These are phyloP conservation scores for Inga laurina DNA, from an alignment of 306 rosid species.

Conservation along the genomic window DNA sequence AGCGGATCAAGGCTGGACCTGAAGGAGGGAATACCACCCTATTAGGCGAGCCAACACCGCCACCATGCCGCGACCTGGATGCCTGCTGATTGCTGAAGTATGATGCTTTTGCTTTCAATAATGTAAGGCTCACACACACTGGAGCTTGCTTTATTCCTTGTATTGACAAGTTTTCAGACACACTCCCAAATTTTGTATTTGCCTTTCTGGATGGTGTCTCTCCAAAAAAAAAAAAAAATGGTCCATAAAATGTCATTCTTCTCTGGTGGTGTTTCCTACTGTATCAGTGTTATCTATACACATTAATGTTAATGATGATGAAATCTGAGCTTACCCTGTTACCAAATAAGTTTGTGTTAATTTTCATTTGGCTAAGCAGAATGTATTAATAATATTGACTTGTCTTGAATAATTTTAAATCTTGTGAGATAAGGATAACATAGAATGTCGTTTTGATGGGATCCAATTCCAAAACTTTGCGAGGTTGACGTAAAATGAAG, in stretches of 20 bases:
- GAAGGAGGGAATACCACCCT: slow-evolving; percentile 96
- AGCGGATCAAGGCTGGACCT: slow-evolving; percentile 76
- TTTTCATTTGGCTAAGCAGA: neutral
- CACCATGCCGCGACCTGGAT: slow-evolving; percentile 94
- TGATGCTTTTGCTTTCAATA: slow-evolving; percentile 56
- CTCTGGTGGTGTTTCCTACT: slow-evolving; percentile 33
- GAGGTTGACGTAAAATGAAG: too few species aligned
- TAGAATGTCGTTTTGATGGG: neutral
- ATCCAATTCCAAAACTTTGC: too few species aligned
- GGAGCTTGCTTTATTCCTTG: slow-evolving; percentile 49
- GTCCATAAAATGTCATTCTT: slow-evolving; percentile 21
- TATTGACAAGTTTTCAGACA: slow-evolving; percentile 40
- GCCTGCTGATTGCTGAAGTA: slow-evolving; percentile 81
- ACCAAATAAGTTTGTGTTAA: neutral
- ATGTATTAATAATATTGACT: neutral
- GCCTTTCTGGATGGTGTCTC: slow-evolving; percentile 16
- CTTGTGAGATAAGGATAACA: neutral
- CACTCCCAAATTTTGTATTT: slow-evolving; percentile 45
- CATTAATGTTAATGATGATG: slow-evolving; percentile 28
- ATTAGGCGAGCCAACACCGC: slow-evolving; percentile 75
- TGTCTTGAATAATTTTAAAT: neutral
- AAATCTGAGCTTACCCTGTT: neutral
- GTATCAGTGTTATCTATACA: slow-evolving; percentile 23
- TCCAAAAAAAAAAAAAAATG: neutral
- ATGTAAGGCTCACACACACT: slow-evolving; percentile 59